These are phyloP conservation scores for Steccherinum ochraceum DNA, from an alignment of 768 basidiomycete genomes.

Conservation along the genomic window DNA sequence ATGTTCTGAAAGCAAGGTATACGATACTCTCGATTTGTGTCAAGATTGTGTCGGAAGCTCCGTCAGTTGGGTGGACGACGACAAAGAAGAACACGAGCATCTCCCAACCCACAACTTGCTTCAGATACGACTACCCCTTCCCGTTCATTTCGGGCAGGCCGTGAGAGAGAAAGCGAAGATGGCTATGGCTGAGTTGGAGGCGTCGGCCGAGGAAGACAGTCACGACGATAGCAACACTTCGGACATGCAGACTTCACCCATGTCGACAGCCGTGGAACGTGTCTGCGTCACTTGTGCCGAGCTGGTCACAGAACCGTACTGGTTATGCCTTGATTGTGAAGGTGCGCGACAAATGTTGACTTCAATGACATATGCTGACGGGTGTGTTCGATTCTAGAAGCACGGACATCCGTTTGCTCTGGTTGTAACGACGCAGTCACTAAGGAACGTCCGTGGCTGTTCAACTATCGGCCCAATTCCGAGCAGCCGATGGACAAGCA, in stretches of 20 bases:
- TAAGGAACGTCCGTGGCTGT: neutral
- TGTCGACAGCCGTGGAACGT: neutral
- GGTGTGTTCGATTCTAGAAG: no score
- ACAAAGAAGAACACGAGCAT: no score
- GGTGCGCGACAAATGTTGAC: no score
- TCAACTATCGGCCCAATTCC: neutral
- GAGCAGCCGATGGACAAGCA: neutral
- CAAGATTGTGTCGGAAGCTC: no score
- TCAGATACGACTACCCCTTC: neutral
- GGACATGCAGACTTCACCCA: no score
- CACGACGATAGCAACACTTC: no score
- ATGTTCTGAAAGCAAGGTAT: no score
- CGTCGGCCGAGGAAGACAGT: neutral
- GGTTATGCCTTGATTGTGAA: conserved; percentile 1
- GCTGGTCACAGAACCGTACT: neutral
- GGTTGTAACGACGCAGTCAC: neutral
- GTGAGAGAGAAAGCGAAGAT: neutral
- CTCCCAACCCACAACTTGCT: neutral
- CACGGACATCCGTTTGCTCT: neutral
- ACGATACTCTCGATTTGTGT: no score
- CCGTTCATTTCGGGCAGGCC: neutral
- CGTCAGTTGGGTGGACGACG: no score
- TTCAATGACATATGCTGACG: no score
- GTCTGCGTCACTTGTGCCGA: neutral
- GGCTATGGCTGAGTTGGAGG: neutral